Evolutionary conservation across 257 asterid genomes (phyloP), one percentile per base, ranked within the genome.

Genomic region (Ballota nigra): DNA sequence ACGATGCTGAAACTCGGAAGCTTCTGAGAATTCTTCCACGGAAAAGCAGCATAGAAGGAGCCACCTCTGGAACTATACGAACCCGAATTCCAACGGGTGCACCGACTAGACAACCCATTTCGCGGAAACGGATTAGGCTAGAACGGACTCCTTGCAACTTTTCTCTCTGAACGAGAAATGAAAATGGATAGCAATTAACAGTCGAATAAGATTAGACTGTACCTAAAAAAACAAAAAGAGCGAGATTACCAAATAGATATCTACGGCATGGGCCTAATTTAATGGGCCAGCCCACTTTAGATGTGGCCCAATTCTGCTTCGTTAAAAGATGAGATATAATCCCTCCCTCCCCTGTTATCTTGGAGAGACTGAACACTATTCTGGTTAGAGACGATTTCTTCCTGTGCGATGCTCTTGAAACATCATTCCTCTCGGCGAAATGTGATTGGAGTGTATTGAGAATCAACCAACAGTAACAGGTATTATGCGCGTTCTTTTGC

Each of bases 1-100:
- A 78, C 10, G 86, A 79, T 13, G 94, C 92, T 10, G 80, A 80
- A 33, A 84, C 74, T 51, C 86, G 80, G 22, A 85, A 74, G 64
- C 74, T 45, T 71, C 94, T 79, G 8, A 79, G 60, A 3, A 66
- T 28, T 71, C 72, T 74, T 64, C 86, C 70, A 4, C 80, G 71
- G 76, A 70, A 55, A 57, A 65, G 31, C 43, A 73, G 64, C 75
- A 80, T 38, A 1, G 91, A 75, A 1, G 85, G 75, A 59, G 82
- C 82, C 23, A 72, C 47, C 58, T 80, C 79, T 15, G 78, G 83
- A 29, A 57, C 61, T 28, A 62, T 40, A 15, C 83, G 79, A 22
- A 79, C 52, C 41, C 78, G 68, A 63, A 78, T 69, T 62, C 90
- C 82, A 38, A 84, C 76, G 29, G 91, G 94, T 67, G 79, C 72